These are phyloP conservation scores for Aureobasidium sp. DNA, from an alignment of 2,329 filamentous ascomycete genomes.

Conservation along the genomic window DNA sequence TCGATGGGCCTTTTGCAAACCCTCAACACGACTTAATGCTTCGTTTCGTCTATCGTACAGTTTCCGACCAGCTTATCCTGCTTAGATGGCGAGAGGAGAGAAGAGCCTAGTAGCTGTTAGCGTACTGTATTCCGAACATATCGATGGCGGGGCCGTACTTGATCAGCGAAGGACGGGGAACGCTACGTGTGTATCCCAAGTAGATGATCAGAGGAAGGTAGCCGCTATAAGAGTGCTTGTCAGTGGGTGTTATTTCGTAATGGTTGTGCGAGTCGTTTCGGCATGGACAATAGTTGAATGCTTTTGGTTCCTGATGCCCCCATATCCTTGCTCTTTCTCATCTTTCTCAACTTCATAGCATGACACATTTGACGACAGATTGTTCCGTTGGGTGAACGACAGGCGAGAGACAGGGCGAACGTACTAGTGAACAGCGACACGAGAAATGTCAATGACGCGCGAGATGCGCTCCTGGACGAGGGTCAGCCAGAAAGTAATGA, in stretches of 20 bases:
- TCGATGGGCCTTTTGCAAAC: not conserved
- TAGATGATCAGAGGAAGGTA: conserved; percentile 96
- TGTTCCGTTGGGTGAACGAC: not conserved
- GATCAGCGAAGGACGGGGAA: conserved; percentile 76
- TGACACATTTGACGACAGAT: not conserved
- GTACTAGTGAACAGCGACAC: conserved; percentile 93
- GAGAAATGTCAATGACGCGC: conserved; percentile 89
- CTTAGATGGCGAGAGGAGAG: conserved; percentile 20
- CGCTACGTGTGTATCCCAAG: conserved; percentile 91
- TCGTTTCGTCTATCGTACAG: conserved; percentile 11
- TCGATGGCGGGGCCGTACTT: conserved; percentile 40
- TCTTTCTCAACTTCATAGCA: too few relatives aligned
- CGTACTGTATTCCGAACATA: not conserved
- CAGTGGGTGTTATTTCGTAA: not conserved
- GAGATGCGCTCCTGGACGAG: conserved; percentile 80
- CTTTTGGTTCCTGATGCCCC: too few relatives aligned
- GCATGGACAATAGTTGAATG: not conserved
- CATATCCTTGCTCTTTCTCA: not conserved
- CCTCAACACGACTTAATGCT: not conserved
- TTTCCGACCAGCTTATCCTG: not conserved
- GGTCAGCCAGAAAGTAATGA: conserved; percentile 22
- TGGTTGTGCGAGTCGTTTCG: not conserved
- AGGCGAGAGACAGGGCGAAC: conserved; percentile 27
- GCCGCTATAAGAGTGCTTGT: conserved; percentile 52
- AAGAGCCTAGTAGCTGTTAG: conserved; percentile 18